Evolutionary conservation across 352 stramenopile genomes (phyloP).

Genomic region (Pythium rishiriense): DNA sequence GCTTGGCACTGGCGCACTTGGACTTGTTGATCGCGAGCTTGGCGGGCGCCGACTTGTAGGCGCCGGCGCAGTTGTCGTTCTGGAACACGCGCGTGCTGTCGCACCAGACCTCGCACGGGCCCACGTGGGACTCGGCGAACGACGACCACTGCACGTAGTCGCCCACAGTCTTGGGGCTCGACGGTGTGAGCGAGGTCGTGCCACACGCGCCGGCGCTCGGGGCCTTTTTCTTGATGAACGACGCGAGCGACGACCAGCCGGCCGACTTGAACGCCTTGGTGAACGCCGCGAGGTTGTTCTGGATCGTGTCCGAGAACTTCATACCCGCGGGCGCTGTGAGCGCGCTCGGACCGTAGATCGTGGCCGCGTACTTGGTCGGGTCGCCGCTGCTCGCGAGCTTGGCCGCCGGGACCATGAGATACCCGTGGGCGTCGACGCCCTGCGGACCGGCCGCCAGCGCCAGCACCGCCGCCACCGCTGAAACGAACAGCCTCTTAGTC

Average conservation of each 20-base stretch:
- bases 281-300: conserved; percentile 31
- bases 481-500: too few relatives aligned
- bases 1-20: conserved; percentile 28
- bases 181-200: conserved; percentile 13
- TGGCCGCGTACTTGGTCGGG: conserved; percentile 6
- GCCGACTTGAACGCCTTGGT: conserved; percentile 26
- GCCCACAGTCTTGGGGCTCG: conserved; percentile 9
- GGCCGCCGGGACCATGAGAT: conserved; percentile 20
- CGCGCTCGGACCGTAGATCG: conserved; percentile 34
- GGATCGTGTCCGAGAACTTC: conserved; percentile 34
- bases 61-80: conserved; percentile 30
- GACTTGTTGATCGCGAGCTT: conserved; percentile 31
- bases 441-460: too few relatives aligned
- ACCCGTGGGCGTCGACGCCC: conserved; percentile 17
- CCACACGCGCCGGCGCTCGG: conserved; percentile 19
- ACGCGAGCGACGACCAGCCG: conserved; percentile 29
- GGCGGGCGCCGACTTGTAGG: conserved; percentile 19
- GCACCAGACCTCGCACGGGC: conserved; percentile 38
- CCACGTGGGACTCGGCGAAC: conserved; percentile 29
- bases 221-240: conserved; percentile 28
- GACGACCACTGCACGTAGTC: conserved; percentile 30
- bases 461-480: too few relatives aligned
- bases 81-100: conserved; percentile 34
- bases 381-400: conserved; percentile 15
- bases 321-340: conserved; percentile 42